Evolutionary conservation across 1,284 basidiomycete species (phyloP).

Genomic region (Ganoderma resinaceum): DNA sequence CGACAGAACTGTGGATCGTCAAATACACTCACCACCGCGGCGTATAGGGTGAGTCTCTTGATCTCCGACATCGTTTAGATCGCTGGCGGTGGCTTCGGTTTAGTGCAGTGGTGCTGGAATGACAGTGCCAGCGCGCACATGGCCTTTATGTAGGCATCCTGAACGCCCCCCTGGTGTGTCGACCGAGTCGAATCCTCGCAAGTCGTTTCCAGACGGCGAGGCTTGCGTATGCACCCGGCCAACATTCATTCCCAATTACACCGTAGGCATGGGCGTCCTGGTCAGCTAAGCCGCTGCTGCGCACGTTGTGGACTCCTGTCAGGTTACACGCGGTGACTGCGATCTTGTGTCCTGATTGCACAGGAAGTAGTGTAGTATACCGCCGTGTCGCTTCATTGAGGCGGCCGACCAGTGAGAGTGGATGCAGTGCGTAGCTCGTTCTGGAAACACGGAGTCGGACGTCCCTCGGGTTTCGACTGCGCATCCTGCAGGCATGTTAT

Average conservation of each 20-base stretch:
- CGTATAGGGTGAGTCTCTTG: conserved; percentile 53
- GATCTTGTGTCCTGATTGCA: neutral
- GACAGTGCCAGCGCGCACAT: neutral
- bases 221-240: neutral
- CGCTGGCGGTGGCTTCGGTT: neutral
- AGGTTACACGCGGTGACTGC: neutral
- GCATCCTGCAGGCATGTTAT: no score
- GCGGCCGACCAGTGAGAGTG: no score
- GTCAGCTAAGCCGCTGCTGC: neutral
- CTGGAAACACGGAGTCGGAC: no score
- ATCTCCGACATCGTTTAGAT: conserved; percentile 4
- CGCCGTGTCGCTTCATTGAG: no score
- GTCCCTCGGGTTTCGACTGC: no score
- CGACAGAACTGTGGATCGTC: neutral
- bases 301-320: neutral
- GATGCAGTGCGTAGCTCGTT: no score
- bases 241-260: neutral
- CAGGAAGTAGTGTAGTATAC: no score
- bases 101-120: neutral
- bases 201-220: neutral
- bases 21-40: conserved; percentile 47
- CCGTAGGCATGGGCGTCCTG: neutral
- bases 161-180: neutral
- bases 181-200: neutral
- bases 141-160: neutral